Percentiles rank a stretch among this genome's conserved stretches.
phyloP scores from a whole-genome alignment of 345 rosid genomes.

The Ceriops decandra region DNA sequence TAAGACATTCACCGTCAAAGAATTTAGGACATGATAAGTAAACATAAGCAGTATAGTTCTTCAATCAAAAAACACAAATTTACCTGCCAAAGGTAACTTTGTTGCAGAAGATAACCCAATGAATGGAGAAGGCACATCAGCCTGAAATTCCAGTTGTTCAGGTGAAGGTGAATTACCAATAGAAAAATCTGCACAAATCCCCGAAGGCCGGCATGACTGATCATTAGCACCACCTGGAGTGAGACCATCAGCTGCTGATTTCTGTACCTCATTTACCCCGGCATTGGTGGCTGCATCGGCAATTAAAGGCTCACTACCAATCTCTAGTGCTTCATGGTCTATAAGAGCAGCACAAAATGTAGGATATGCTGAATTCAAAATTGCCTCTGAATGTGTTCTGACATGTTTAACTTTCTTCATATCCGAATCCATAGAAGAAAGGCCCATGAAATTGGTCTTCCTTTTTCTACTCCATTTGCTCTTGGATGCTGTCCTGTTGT shows the following conservation, averaged over 20 bases:
- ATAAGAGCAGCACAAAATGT: neutral
- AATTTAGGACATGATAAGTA: neutral
- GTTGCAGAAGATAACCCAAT: conserved; percentile 7
- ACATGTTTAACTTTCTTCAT: neutral
- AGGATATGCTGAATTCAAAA: neutral
- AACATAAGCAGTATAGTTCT: neutral
- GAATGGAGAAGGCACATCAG: conserved; percentile 1
- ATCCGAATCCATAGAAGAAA: conserved; percentile 8
- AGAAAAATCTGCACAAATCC: conserved; percentile 1
- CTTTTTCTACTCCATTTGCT: conserved; percentile 7
- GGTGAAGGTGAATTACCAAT: conserved; percentile 11
- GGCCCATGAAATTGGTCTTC: neutral
- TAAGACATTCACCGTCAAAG: conserved; percentile 16
- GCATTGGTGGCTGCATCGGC: neutral
- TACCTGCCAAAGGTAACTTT: conserved; percentile 16
- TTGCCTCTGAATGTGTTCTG: conserved; percentile 11
- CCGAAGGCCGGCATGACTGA: conserved; percentile 3
- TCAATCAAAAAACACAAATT: conserved; percentile 5
- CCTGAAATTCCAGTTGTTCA: neutral
- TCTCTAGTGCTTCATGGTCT: conserved; percentile 6
- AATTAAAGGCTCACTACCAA: neutral
- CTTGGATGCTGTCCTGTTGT: neutral
- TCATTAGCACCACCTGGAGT: neutral
- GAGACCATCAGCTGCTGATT: neutral
- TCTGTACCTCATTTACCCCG: neutral